Base-by-base conservation (phyloP, 2,329 filamentous ascomycete species). In the Colletotrichum tropicicola region DNA sequence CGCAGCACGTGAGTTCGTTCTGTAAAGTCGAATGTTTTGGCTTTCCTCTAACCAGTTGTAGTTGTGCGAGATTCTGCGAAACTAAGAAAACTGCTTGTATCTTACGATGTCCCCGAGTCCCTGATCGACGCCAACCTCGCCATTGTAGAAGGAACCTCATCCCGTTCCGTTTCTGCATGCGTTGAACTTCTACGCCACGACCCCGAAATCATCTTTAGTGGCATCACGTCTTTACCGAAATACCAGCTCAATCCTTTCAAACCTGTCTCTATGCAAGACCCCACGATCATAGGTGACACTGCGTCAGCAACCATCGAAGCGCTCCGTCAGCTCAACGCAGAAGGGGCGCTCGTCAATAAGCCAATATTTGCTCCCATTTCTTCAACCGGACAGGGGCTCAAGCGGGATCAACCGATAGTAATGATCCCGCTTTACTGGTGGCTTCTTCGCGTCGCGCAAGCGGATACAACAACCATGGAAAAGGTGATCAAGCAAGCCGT, bases 191-290 rank as follows among this genome's bases (percentile, higher is more conserved):
- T 64, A 6, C 47, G 21, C 10, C 25, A 58, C 15, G 41, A 58
- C 23, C 27, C 45, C 4, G 44, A 64, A 9, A 30, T 64, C 47
- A 54, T 64, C 54, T 23, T 53, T 21, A 52, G 37, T 37, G 53
- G 60, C 9, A 49, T 64, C 28, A 58, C 53, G 9, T 45, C 49
- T 6, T 6, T 19, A 12, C 53, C 53, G 5, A 51, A 45, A 12
- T 53, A 30, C 21, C 60, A 58, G 28, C 17, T 53, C 17, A 64
- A 64, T 25, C 60, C 60, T 19, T 13, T 64, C 19, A 37, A 45
- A n/a, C 60, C 60, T 5, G 47, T 64, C 8, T 47, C 53, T 3
- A 58, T 64, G 53, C 28, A 49, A 21, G 60, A 64, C 17, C 47
- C 25, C 5, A 58, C 60, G 1, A 9, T 64, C 12, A 64, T 49